phyloP scores from a whole-genome alignment of 1,284 basidiomycete genomes.

The Pseudozyma flocculosa region DNA sequence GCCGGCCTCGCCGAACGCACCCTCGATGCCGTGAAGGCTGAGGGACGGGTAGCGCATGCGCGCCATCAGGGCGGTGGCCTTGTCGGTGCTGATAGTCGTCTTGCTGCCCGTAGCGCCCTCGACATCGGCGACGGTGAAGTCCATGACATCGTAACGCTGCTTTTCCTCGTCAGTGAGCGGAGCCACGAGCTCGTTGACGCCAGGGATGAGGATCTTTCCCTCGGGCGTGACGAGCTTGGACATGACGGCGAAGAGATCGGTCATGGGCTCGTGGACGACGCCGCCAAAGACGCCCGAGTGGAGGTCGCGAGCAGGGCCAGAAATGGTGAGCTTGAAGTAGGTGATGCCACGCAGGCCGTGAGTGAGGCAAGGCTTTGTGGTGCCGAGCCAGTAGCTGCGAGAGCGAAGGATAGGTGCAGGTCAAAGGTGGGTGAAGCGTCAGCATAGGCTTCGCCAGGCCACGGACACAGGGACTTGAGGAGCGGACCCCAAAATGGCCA shows the following conservation, averaged over 20 bases:
- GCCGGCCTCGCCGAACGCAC: slow-evolving; percentile 73
- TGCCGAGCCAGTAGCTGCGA: slow-evolving; percentile 56
- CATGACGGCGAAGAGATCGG: slow-evolving; percentile 65
- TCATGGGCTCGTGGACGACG: slow-evolving; percentile 65
- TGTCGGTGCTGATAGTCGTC: slow-evolving; percentile 77
- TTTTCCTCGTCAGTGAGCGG: slow-evolving; percentile 76
- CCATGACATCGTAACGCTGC: slow-evolving; percentile 61
- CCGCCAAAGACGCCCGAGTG: slow-evolving; percentile 71
- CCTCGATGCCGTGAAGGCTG: slow-evolving; percentile 94
- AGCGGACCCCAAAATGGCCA: no score
- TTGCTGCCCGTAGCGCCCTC: slow-evolving; percentile 75
- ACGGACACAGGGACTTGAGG: no score
- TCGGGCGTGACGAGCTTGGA: slow-evolving; percentile 77
- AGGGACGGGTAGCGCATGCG: slow-evolving; percentile 74
- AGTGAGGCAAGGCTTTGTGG: slow-evolving; percentile 59
- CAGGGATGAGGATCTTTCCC: slow-evolving; percentile 86
- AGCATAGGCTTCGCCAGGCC: no score
- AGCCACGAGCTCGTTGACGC: slow-evolving; percentile 83
- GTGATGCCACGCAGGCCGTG: slow-evolving; percentile 71
- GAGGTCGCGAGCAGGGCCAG: slow-evolving; percentile 83
- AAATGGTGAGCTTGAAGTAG: slow-evolving; percentile 82
- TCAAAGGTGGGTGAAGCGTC: not conserved
- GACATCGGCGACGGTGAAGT: slow-evolving; percentile 66
- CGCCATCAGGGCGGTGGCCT: slow-evolving; percentile 82
- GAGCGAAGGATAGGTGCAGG: not conserved